Evolutionary conservation across 108 stramenopile genomes (phyloP).

Genomic region (Skeletonema grethae): DNA sequence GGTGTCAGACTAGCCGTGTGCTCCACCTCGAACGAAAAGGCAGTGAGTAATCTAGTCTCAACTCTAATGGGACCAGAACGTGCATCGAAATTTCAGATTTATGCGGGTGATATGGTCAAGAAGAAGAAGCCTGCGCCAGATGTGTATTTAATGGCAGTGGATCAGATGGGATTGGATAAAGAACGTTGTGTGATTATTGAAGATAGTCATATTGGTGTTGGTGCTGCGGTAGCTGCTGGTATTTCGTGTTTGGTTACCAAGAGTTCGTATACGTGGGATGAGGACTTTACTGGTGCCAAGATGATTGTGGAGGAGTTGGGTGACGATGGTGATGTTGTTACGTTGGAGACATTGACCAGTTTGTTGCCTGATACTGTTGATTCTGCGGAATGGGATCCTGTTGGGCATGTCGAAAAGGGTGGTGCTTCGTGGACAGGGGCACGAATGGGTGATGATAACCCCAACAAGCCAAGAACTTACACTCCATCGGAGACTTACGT

Average conservation of each 20-base stretch:
- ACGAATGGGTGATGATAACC: slow-evolving; percentile 14
- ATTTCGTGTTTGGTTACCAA: slow-evolving; percentile 87
- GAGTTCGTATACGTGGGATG: slow-evolving; percentile 77
- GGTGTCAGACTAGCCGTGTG: slow-evolving; percentile 86
- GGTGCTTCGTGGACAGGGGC: slow-evolving; percentile 24
- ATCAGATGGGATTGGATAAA: slow-evolving; percentile 85
- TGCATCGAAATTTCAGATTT: slow-evolving; percentile 73
- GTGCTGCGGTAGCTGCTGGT: slow-evolving; percentile 87
- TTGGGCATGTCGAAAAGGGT: slow-evolving; percentile 3
- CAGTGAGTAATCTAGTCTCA: slow-evolving; percentile 81
- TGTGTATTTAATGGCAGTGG: slow-evolving; percentile 91
- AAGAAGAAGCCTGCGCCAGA: slow-evolving; percentile 94
- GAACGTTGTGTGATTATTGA: slow-evolving; percentile 88
- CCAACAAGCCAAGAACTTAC: slow-evolving; percentile 10
- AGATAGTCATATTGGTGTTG: slow-evolving; percentile 90
- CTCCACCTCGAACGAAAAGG: slow-evolving; percentile 91
- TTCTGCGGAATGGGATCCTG: background rate
- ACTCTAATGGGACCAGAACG: slow-evolving; percentile 89
- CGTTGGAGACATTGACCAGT: slow-evolving; percentile 62
- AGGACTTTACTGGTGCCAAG: slow-evolving; percentile 89
- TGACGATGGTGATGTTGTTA: slow-evolving; percentile 62
- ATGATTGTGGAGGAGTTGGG: slow-evolving; percentile 85
- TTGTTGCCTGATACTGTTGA: slow-evolving; percentile 21
- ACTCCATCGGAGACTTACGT: slow-evolving; percentile 21
- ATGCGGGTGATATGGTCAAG: slow-evolving; percentile 93